These are phyloP conservation scores for Lachnellula suecica DNA, from an alignment of 2,329 filamentous ascomycete genomes.

Conservation along the genomic window DNA sequence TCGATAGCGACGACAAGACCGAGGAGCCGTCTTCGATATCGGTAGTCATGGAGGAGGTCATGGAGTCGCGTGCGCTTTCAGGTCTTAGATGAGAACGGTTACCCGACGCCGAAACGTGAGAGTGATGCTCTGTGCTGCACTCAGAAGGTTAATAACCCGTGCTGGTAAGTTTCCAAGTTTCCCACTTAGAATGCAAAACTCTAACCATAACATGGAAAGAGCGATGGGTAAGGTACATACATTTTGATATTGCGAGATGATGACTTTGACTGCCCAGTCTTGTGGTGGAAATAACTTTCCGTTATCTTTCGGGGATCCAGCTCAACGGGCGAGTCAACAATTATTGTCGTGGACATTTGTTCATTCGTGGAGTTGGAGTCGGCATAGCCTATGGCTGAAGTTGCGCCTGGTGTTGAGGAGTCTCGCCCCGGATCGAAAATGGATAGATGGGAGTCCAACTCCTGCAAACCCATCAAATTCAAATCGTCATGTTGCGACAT, in stretches of 20 bases:
- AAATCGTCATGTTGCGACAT: constrained; percentile 35
- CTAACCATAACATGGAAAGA: constrained; percentile 10
- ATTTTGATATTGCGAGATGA: constrained; percentile 15
- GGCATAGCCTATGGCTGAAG: constrained; percentile 28
- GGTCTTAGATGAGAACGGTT: constrained; percentile 29
- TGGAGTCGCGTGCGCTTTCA: constrained; percentile 39
- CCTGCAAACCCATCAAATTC: constrained; percentile 36
- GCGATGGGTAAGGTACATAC: constrained; percentile 26
- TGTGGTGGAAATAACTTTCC: constrained; percentile 18
- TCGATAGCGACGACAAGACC: constrained; percentile 53
- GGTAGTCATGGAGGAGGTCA: constrained; percentile 53
- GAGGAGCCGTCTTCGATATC: constrained; percentile 50
- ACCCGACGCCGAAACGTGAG: constrained; percentile 22
- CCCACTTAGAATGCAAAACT: constrained; percentile 8
- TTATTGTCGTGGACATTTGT: constrained; percentile 24
- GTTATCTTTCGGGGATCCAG: constrained; percentile 16
- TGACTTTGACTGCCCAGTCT: constrained; percentile 19
- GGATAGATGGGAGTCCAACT: constrained; percentile 37
- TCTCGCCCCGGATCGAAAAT: constrained; percentile 32
- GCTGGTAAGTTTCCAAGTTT: neutral
- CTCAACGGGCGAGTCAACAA: constrained; percentile 27
- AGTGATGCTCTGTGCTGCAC: constrained; percentile 23
- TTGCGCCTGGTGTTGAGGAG: constrained; percentile 28
- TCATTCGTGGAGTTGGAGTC: constrained; percentile 23
- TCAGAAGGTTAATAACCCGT: constrained; percentile 22